Conservation (phyloP, 225 moss, liverwort and hornwort genomes). For the Marchantia paleacea region DNA sequence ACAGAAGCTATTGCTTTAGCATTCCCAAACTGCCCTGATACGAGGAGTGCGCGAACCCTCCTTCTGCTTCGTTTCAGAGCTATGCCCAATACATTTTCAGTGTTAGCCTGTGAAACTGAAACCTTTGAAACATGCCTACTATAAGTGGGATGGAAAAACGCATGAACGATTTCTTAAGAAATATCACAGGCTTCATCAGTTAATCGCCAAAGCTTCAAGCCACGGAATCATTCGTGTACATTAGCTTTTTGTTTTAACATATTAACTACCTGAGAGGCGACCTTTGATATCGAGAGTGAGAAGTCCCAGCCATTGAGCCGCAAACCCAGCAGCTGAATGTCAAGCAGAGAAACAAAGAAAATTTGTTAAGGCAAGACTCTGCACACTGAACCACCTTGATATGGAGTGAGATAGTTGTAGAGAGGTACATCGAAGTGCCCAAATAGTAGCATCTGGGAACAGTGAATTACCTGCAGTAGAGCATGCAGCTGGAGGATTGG, state of each 20-base stretch:
- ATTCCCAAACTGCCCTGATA: conserved; percentile 24
- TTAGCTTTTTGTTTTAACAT: background rate
- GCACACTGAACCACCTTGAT: background rate
- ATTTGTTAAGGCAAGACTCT: background rate
- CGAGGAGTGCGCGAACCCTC: conserved; percentile 39
- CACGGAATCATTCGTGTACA: background rate
- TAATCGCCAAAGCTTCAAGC: too few relatives aligned
- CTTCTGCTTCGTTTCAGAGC: conserved; percentile 41
- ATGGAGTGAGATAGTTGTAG: background rate
- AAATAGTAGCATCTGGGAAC: background rate
- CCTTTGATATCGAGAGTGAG: conserved; percentile 45
- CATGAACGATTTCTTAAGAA: too few relatives aligned
- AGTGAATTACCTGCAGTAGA: conserved; percentile 3
- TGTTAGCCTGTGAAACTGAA: background rate
- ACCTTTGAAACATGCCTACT: background rate
- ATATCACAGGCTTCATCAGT: too few relatives aligned
- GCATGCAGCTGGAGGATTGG: background rate
- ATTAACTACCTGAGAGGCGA: conserved; percentile 39
- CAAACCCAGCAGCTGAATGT: conserved; percentile 33
- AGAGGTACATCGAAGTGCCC: background rate
- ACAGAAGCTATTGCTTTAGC: conserved; percentile 5
- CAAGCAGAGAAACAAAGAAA: background rate
- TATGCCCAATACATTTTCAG: conserved; percentile 11
- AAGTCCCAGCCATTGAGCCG: conserved; percentile 47
- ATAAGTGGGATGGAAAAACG: background rate